Base-by-base conservation (phyloP, 331 rosid genomes). In the Malus hybrid region DNA sequence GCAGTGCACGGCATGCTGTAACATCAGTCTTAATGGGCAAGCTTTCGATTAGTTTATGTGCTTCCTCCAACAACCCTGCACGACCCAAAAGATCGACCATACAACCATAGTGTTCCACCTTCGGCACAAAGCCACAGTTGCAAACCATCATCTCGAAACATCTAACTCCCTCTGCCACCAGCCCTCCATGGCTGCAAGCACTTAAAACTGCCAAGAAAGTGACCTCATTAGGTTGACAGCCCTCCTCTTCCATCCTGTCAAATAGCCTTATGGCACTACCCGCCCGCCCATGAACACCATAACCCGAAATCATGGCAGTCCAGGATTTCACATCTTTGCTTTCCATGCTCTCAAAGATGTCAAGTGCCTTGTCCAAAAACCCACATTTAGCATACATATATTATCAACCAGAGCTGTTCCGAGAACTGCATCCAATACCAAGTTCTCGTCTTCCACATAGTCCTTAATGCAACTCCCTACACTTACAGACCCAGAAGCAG, bases 171-270 rank as follows among this genome's bases (percentile, higher is more conserved):
- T 89, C 91, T 48, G 63, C 74, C 34, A 91, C 85, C 12, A 86
- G 77, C n/a, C 97, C 91, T 74, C 91, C 97, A 81, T 89, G 97
- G 78, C 94, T 83, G 77, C 92, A 89, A 18, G 94, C 89, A 63
- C 77, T 85, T 52, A 87, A 72, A 75, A 83, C 76, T 36, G 89
- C 88, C 78, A 91, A 80, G 83, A 91, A 86, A 19, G 93, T 84
- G 28, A 89, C 78, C 72, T 81, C 84, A 74, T 91, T 89, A 14
- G 97, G 92, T 70, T 12, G 77, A 82, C 61, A 83, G 28, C 97
- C 92, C 39, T 82, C 87, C 13, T 74, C 81, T 64, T 76, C 84
- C 97, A 91, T 89, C 77, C 80, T 81, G 62, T 75, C 46, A 53
- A 89, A 89, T 55, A 82, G 77, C 72, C 24, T 68, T 24, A 83